Conservation (phyloP, 2,329 filamentous ascomycete genomes). For the Elsinoe fawcettii region DNA sequence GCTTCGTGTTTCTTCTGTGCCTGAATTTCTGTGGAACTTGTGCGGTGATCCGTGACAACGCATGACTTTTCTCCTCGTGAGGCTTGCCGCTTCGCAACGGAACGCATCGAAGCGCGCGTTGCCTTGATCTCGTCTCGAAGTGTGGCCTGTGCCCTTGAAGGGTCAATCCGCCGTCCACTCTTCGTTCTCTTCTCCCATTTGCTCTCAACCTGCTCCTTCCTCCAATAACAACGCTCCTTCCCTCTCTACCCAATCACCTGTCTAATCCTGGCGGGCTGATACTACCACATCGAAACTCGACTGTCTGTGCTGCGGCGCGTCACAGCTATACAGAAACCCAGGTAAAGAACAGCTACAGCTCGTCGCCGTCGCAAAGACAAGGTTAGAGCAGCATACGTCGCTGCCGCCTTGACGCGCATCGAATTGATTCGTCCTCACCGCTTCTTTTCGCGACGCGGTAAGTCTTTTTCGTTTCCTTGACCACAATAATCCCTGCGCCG, state of each 20-base stretch:
- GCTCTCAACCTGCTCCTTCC: neutral
- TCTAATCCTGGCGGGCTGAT: neutral
- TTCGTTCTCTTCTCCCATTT: neutral
- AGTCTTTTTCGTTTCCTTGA: neutral
- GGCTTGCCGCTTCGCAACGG: neutral
- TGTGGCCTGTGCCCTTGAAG: neutral
- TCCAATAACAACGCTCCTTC: conserved; percentile 8
- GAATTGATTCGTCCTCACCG: conserved; percentile 3
- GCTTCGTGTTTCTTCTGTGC: neutral
- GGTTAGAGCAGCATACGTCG: neutral
- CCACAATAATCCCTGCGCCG: neutral
- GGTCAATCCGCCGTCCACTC: neutral
- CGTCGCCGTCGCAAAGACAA: neutral
- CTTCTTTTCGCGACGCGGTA: conserved; percentile 3
- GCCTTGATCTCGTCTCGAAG: neutral
- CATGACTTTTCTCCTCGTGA: neutral
- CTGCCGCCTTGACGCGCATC: conserved; percentile 4
- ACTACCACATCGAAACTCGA: neutral
- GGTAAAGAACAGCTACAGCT: neutral
- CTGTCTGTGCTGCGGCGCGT: conserved; percentile 6
- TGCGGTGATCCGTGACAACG: neutral
- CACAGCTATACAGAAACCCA: neutral
- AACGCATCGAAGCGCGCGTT: neutral
- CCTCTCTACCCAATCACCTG: neutral
- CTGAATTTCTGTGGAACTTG: neutral